Evolutionary conservation across 352 stramenopile species (phyloP).

Genomic region (Phytophthora macrochlamydospora): DNA sequence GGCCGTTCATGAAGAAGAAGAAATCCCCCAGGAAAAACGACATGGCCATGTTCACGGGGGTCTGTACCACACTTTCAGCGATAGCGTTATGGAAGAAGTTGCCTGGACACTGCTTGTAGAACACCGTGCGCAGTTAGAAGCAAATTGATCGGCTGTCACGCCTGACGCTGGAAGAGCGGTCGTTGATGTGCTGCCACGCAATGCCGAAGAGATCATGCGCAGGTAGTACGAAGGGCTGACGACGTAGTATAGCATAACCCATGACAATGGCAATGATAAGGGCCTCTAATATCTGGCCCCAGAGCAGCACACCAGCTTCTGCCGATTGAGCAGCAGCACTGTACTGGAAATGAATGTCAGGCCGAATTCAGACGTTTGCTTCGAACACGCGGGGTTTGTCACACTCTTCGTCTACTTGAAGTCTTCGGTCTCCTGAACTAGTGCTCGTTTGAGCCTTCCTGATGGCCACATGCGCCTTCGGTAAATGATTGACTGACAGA

Average conservation of each 20-base stretch:
- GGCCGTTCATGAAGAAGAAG: constrained; percentile 79
- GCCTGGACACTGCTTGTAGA: constrained; percentile 84
- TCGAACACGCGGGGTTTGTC: constrained; percentile 49
- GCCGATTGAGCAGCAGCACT: constrained; percentile 55
- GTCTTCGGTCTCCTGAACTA: constrained; percentile 63
- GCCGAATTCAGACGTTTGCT: constrained; percentile 58
- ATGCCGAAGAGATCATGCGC: constrained; percentile 56
- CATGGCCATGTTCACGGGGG: constrained; percentile 60
- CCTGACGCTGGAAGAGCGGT: too few species aligned
- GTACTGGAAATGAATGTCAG: constrained; percentile 51
- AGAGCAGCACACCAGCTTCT: constrained; percentile 71
- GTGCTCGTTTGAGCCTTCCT: constrained; percentile 58
- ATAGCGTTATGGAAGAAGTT: constrained; percentile 88
- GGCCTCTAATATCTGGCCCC: constrained; percentile 67
- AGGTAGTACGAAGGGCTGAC: constrained; percentile 54
- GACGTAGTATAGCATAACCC: constrained; percentile 67
- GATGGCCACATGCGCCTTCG: constrained; percentile 53
- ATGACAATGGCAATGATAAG: constrained; percentile 80
- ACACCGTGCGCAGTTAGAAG: constrained; percentile 76
- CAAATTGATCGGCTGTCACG: constrained; percentile 23
- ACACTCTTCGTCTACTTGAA: constrained; percentile 65
- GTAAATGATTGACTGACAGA: constrained; percentile 65
- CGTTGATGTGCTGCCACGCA: constrained; percentile 57
- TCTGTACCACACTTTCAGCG: constrained; percentile 49
- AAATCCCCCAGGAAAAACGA: constrained; percentile 77